Percentiles rank a stretch among this genome's conserved stretches.
Conservation (phyloP, 75 land plant species). For the Azolla pinnata region DNA sequence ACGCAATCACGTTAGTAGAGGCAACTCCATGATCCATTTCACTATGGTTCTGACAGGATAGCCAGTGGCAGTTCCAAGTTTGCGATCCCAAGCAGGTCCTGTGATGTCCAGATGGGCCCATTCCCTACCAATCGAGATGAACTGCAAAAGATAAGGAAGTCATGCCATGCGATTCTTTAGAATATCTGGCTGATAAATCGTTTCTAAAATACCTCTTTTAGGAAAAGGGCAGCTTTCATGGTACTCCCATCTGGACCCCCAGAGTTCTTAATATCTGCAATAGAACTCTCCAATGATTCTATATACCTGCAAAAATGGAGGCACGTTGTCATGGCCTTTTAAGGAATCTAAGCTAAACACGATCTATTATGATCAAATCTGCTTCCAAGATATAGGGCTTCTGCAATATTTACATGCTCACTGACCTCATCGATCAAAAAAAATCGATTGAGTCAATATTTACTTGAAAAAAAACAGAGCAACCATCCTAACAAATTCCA, state of each 20-base stretch:
- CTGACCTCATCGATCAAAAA: too few species aligned
- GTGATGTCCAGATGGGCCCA: conserved; percentile 15
- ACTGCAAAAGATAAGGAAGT: not conserved
- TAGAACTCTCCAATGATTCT: conserved; percentile 2
- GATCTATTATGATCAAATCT: too few species aligned
- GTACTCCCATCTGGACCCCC: conserved; percentile 10
- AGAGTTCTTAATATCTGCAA: conserved; percentile 13
- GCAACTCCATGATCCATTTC: conserved; percentile 1
- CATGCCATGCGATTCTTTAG: not conserved
- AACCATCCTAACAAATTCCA: too few species aligned
- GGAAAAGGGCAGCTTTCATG: conserved; percentile 11
- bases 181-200: not conserved
- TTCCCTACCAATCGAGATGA: not conserved
- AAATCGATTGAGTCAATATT: too few species aligned
- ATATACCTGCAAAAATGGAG: too few species aligned
- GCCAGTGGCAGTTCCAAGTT: conserved; percentile 2
- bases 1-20: too few species aligned
- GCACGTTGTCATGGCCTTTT: too few species aligned
- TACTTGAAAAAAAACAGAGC: too few species aligned
- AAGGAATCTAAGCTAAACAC: too few species aligned
- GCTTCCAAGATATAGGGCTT: too few species aligned
- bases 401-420: too few species aligned
- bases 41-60: conserved; percentile 9
- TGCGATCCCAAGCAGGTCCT: conserved; percentile 11
- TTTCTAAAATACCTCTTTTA: conserved; percentile 1